Conservation (phyloP, 2,329 filamentous ascomycete species). For the Diaporthe velutina region DNA sequence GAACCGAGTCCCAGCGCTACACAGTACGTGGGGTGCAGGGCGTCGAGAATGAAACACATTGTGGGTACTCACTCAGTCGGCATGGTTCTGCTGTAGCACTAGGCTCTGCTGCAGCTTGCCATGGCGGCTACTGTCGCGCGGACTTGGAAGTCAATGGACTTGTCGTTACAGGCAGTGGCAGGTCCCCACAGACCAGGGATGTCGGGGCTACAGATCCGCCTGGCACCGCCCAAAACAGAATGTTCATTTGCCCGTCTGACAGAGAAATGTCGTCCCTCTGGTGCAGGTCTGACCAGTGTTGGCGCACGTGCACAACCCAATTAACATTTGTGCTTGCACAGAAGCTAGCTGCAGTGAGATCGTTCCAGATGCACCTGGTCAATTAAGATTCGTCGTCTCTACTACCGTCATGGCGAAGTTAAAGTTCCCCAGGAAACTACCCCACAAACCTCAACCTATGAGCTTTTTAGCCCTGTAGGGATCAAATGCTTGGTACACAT, state of each 20-base stretch:
- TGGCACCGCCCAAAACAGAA: too few species aligned
- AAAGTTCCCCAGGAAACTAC: not conserved
- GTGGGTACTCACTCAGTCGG: conserved; percentile 1
- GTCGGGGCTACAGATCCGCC: not conserved
- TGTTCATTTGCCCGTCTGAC: too few species aligned
- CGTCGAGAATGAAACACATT: not conserved
- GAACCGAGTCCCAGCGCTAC: conserved; percentile 3
- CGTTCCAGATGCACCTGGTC: not conserved
- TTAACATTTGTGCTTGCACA: not conserved
- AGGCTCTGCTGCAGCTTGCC: not conserved
- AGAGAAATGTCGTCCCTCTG: not conserved
- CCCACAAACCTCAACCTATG: not conserved
- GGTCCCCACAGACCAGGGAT: not conserved
- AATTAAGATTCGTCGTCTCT: not conserved
- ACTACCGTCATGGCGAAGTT: not conserved
- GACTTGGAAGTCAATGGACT: conserved; percentile 3
- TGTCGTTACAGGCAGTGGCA: not conserved
- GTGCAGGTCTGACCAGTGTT: not conserved
- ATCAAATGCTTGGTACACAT: not conserved
- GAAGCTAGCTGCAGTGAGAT: not conserved
- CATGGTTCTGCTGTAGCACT: not conserved
- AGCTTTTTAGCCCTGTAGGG: not conserved
- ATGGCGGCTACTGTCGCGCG: not conserved
- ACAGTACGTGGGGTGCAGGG: not conserved
- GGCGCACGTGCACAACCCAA: not conserved